Conservation (phyloP, 805 yeast species). For the Saturnispora quitensis region DNA sequence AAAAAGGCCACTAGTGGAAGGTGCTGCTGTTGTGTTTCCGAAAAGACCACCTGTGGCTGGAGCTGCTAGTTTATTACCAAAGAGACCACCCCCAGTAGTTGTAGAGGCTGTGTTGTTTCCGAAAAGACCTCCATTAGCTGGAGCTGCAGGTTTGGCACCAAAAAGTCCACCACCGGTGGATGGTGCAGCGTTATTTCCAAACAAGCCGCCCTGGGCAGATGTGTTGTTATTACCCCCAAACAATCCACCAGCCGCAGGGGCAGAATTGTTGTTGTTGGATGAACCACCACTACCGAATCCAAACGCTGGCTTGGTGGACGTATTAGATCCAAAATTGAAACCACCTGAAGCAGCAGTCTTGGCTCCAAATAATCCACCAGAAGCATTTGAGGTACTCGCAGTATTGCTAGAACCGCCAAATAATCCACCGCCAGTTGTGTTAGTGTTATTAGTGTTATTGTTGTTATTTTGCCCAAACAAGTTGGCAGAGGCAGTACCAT, state of each 20-base stretch:
- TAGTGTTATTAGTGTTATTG: background rate
- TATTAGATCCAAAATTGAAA: conserved; percentile 30
- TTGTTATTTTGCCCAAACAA: background rate
- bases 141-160: conserved; percentile 6
- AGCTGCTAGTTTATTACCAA: conserved; percentile 14
- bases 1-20: conserved; percentile 12
- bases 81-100: conserved; percentile 19
- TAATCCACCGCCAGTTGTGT: conserved; percentile 13
- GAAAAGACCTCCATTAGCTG: conserved; percentile 24
- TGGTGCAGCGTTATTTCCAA: conserved; percentile 18
- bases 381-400: conserved; percentile 8
- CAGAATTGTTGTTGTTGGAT: no score
- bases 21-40: conserved; percentile 18
- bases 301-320: background rate
- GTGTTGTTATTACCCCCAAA: conserved; percentile 6
- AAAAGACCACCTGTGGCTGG: conserved; percentile 24
- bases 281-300: conserved; percentile 1
- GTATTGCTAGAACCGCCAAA: conserved; percentile 12
- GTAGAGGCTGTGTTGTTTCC: conserved; percentile 9
- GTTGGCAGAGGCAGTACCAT: background rate
- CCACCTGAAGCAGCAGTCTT: conserved; percentile 14
- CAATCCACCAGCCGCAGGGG: conserved; percentile 12
- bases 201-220: conserved; percentile 14
- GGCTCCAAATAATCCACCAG: conserved; percentile 15
- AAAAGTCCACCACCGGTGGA: conserved; percentile 20